Conservation (phyloP, 495 filamentous ascomycete species). For the Penicillium desertorum region DNA sequence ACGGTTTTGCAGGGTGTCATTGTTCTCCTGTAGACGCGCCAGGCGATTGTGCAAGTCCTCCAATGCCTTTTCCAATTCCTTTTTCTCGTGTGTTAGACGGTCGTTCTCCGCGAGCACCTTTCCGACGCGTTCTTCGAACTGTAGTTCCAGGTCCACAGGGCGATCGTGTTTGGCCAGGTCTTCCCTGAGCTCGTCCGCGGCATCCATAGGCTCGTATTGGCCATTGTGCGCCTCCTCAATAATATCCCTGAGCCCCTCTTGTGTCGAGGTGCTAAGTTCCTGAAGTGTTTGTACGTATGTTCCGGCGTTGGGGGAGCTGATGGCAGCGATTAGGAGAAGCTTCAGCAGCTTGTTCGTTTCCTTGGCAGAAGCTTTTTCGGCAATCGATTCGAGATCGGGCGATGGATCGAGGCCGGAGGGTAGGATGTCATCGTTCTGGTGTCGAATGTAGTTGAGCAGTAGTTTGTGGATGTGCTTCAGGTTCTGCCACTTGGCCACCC, state of each 20-base stretch:
- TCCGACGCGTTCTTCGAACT: conserved; percentile 56
- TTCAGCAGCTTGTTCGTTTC: conserved; percentile 59
- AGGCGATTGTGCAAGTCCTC: conserved; percentile 56
- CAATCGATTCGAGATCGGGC: conserved; percentile 61
- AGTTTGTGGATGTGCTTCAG: conserved; percentile 68
- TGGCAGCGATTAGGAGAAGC: conserved; percentile 61
- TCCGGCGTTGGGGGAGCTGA: conserved; percentile 53
- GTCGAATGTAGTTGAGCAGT: conserved; percentile 63
- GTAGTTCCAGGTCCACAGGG: conserved; percentile 49
- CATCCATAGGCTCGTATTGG: conserved; percentile 37
- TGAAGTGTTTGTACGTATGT: conserved; percentile 57
- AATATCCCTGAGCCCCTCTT: conserved; percentile 50
- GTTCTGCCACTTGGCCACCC: conserved; percentile 56
- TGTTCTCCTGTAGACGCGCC: conserved; percentile 57
- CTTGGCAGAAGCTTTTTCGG: conserved; percentile 43
- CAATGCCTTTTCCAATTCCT: conserved; percentile 51
- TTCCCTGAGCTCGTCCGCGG: conserved; percentile 39
- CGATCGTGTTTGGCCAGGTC: conserved; percentile 35
- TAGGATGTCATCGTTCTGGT: conserved; percentile 50
- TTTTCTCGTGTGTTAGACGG: conserved; percentile 52
- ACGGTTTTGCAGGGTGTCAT: conserved; percentile 50
- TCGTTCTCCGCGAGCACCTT: conserved; percentile 51
- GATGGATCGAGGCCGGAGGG: conserved; percentile 50
- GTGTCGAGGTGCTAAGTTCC: conserved; percentile 44
- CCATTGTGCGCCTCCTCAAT: conserved; percentile 50